Percentiles rank a stretch among this genome's conserved stretches.
Evolutionary conservation across 805 yeast genomes (phyloP).

Genomic region (Wickerhamomyces ciferrii): DNA sequence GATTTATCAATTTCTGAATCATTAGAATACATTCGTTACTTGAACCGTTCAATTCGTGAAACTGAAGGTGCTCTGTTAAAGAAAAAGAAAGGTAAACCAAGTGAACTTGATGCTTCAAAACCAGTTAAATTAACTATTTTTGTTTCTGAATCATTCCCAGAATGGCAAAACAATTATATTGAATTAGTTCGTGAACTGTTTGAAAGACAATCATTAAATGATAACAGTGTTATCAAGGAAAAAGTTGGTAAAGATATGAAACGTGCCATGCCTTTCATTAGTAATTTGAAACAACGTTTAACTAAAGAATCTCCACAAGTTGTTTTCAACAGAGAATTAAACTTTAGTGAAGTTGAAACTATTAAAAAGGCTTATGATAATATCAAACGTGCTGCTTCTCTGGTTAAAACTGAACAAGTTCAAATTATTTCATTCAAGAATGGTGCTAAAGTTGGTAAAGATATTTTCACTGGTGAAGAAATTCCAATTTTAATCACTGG

Average conservation of each 20-base stretch:
- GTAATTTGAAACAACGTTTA: constrained; percentile 78
- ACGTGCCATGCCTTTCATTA: constrained; percentile 97
- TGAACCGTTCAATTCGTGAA: constrained; percentile 86
- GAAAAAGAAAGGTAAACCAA: constrained; percentile 79
- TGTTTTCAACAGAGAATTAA: constrained; percentile 86
- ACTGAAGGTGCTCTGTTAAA: constrained; percentile 82
- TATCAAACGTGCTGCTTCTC: constrained; percentile 61
- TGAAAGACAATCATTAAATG: constrained; percentile 57
- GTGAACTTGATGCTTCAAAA: constrained; percentile 67
- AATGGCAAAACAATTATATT: constrained; percentile 82
- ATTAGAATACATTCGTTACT: constrained; percentile 70
- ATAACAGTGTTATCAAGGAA: constrained; percentile 57
- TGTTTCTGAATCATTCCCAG: constrained; percentile 82
- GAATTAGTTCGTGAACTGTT: constrained; percentile 76
- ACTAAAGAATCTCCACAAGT: constrained; percentile 61
- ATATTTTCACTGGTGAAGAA: constrained; percentile 63
- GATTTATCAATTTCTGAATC: constrained; percentile 60
- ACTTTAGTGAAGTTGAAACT: constrained; percentile 71
- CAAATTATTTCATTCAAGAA: constrained; percentile 58
- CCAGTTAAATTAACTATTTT: constrained; percentile 73
- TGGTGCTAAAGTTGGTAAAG: constrained; percentile 59
- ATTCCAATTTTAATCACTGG: constrained; percentile 56
- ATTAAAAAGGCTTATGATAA: constrained; percentile 51
- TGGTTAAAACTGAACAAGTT: constrained; percentile 47
- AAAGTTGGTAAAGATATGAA: constrained; percentile 86